Evolutionary conservation across 371 early-diverging fungal genomes (phyloP), one percentile per base, ranked within the genome.

Genomic region (Cokeromyces recurvatus): DNA sequence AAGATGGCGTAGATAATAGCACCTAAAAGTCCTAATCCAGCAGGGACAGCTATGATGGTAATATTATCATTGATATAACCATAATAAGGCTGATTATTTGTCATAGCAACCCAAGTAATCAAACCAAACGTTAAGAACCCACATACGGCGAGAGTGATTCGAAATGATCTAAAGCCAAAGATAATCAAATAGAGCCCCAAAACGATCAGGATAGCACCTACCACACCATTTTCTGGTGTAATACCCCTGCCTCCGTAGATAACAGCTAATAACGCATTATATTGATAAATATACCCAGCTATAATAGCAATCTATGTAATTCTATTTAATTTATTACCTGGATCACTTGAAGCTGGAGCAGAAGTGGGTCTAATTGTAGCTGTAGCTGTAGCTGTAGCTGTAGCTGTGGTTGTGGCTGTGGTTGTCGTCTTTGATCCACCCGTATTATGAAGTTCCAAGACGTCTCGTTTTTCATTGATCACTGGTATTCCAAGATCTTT

Each of bases 111-210:
- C 59, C 59, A 59, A 20, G 59, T 53, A 16, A 59, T 59, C 0
- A 55, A 22, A 4, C 62, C 71, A 45, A 66, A 58, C 7, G 64
- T 56, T 3, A 70, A 41, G 14, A 66, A 66, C 9, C 71, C 71
- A 29, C 34, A 54, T 6, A 66, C 52, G 12, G 42, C 71, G 1
- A 61, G 25, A 8, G 66, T 70, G 16, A 53, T 44, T 42, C 64
- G 40, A 20, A 60, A 63, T 1, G 55, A 51, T 21, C 64, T 55
- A 17, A 64, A 62, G 6, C 71, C 71, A 32, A 64, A 54, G 0
- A 56, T 37, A 41, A 60, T 44, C 15, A 70, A 45, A 34, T 61
- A 70, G 1, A 66, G 53, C 8, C 64, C 66, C 6, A 60, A 32
- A 0, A 64, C 55, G 23, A 70, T 57, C 16, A 70, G 34, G 6